A percentile compares a stretch with the other conserved stretches of the same genome.
Evolutionary conservation across 2,329 filamentous ascomycete species (phyloP).

Genomic region (Neocucurbitaria cava): DNA sequence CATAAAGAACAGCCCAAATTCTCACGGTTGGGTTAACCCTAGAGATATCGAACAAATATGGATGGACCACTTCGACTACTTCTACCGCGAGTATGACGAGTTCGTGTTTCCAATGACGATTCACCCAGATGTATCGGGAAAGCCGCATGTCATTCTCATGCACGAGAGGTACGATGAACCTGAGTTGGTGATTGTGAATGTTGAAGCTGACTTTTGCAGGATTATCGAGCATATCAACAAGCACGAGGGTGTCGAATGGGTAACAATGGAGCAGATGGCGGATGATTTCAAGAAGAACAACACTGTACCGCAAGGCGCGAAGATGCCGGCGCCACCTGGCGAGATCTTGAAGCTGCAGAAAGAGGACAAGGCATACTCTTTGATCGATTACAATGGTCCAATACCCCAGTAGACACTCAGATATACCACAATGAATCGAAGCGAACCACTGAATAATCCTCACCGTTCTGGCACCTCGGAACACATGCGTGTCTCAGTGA

Average conservation of each 20-base stretch:
- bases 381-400: conserved; percentile 28
- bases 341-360: conserved; percentile 59
- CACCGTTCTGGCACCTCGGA: not conserved
- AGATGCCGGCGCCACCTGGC: conserved; percentile 65
- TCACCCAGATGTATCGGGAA: conserved; percentile 70
- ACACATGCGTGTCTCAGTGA: not conserved
- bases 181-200: not conserved
- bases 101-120: conserved; percentile 81
- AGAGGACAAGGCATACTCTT: conserved; percentile 36
- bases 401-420: conserved; percentile 8
- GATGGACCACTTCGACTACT: conserved; percentile 74
- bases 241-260: conserved; percentile 69
- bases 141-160: conserved; percentile 76
- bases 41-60: conserved; percentile 70
- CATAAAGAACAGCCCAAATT: conserved; percentile 70
- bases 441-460: not conserved
- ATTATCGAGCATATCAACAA: conserved; percentile 74
- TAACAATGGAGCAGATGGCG: conserved; percentile 74
- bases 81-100: conserved; percentile 77
- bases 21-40: conserved; percentile 66
- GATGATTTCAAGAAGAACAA: conserved; percentile 76
- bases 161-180: conserved; percentile 65
- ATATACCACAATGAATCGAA: not conserved
- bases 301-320: conserved; percentile 61
- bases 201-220: conserved; percentile 31